phyloP scores from a whole-genome alignment of 1,139 yeast genomes.

The Geotrichum restrictum region DNA sequence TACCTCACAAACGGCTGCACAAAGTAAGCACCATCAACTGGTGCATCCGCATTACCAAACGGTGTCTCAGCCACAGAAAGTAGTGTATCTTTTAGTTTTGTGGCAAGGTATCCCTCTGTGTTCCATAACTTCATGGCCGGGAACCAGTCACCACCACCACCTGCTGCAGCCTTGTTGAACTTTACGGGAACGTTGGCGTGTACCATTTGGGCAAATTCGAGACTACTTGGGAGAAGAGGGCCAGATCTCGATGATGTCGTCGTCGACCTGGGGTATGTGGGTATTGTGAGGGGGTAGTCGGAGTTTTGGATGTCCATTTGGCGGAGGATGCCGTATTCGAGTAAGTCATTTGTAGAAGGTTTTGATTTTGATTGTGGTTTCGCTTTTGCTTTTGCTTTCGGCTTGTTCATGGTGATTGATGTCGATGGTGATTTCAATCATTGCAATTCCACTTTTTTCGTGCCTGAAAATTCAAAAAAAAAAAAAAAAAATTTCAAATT shows the following conservation, averaged over 20 bases:
- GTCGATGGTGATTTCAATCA: not conserved
- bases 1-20: slow-evolving; percentile 35
- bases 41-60: slow-evolving; percentile 42
- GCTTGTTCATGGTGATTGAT: not conserved
- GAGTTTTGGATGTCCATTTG: slow-evolving; percentile 34
- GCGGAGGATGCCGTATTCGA: slow-evolving; percentile 25
- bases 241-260: no score
- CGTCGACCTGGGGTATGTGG: no score
- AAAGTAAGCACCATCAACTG: slow-evolving; percentile 33
- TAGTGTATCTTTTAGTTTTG: slow-evolving; percentile 22
- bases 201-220: slow-evolving; percentile 25
- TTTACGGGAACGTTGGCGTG: slow-evolving; percentile 28
- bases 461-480: not conserved
- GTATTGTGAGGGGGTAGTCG: slow-evolving; percentile 26
- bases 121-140: slow-evolving; percentile 22
- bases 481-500: no score
- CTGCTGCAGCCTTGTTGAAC: slow-evolving; percentile 12
- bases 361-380: no score
- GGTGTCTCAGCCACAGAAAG: slow-evolving; percentile 41
- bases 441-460: no score
- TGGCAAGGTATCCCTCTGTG: slow-evolving; percentile 23
- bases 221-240: no score
- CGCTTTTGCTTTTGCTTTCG: no score
- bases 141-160: slow-evolving; percentile 9
- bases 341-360: not conserved